Conservation (phyloP, 768 basidiomycete genomes). For the Lepiota brunneoincarnata region DNA sequence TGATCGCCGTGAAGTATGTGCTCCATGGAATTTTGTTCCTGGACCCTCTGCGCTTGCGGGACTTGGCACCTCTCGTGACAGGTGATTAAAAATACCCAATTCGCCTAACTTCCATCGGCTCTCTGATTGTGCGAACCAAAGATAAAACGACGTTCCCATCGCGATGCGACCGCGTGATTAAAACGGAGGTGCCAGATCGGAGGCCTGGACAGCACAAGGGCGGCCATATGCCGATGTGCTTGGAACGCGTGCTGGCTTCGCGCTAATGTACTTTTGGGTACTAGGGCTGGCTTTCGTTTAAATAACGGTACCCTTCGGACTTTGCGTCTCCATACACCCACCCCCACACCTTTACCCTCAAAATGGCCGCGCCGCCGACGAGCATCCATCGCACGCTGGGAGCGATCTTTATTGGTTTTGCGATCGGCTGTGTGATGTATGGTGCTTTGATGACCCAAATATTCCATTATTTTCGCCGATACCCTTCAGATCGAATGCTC, state of each 20-base stretch:
- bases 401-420: constrained; percentile 58
- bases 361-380: constrained; percentile 1
- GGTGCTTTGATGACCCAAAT: constrained; percentile 54
- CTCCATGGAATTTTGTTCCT: too few species aligned
- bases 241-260: background rate
- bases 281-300: too few species aligned
- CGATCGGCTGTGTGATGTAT: constrained; percentile 48
- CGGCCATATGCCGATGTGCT: background rate
- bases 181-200: background rate
- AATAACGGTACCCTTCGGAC: too few species aligned
- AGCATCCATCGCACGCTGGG: constrained; percentile 51
- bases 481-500: constrained; percentile 46
- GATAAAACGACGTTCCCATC: too few species aligned
- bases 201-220: background rate
- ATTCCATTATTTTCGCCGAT: constrained; percentile 53
- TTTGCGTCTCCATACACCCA: too few species aligned
- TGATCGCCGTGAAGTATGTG: too few species aligned
- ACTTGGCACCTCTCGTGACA: too few species aligned
- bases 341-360: background rate
- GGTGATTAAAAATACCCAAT: too few species aligned
- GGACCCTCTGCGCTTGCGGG: too few species aligned
- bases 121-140: too few species aligned
- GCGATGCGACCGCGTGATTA: background rate
- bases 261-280: background rate
- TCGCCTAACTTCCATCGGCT: too few species aligned